Evolutionary conservation across 2,329 filamentous ascomycete species (phyloP).

Genomic region (Colletotrichum tropicicola): DNA sequence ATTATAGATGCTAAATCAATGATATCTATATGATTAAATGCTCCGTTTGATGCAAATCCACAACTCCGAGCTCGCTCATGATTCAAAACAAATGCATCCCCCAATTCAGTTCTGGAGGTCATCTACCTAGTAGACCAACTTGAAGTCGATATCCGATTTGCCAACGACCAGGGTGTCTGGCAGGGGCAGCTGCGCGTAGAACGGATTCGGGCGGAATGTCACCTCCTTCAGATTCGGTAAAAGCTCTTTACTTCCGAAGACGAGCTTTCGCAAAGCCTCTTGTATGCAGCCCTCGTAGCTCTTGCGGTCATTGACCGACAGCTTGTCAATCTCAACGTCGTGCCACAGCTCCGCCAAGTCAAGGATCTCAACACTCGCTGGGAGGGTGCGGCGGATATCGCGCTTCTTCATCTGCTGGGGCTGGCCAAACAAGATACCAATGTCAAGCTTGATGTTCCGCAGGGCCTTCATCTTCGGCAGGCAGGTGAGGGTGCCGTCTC

Average conservation of each 20-base stretch:
- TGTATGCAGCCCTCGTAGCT: constrained; percentile 43
- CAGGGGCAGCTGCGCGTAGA: constrained; percentile 17
- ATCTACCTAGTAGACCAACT: constrained; percentile 26
- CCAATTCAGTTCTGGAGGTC: too few species aligned
- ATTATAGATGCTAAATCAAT: not conserved
- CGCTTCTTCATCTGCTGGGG: constrained; percentile 7
- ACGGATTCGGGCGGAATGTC: constrained; percentile 24
- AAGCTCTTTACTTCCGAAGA: constrained; percentile 30
- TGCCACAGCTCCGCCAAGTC: constrained; percentile 27
- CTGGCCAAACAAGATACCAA: constrained; percentile 13
- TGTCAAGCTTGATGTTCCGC: constrained; percentile 26
- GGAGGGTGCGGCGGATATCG: constrained; percentile 3
- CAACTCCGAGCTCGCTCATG: not conserved
- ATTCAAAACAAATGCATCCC: not conserved
- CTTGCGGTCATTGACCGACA: constrained; percentile 1
- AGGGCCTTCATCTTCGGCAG: constrained; percentile 25
- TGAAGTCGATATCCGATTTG: constrained; percentile 8
- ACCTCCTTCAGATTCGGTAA: constrained; percentile 23
- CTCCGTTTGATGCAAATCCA: not conserved
- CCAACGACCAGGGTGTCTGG: constrained; percentile 10
- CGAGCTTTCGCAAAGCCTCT: constrained; percentile 39
- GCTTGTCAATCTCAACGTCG: constrained; percentile 18
- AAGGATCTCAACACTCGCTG: constrained; percentile 1
- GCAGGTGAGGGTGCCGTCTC: constrained; percentile 18
- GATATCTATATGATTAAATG: not conserved